phyloP scores from a whole-genome alignment of 1,139 yeast genomes.

The Ogataea hybrid region DNA sequence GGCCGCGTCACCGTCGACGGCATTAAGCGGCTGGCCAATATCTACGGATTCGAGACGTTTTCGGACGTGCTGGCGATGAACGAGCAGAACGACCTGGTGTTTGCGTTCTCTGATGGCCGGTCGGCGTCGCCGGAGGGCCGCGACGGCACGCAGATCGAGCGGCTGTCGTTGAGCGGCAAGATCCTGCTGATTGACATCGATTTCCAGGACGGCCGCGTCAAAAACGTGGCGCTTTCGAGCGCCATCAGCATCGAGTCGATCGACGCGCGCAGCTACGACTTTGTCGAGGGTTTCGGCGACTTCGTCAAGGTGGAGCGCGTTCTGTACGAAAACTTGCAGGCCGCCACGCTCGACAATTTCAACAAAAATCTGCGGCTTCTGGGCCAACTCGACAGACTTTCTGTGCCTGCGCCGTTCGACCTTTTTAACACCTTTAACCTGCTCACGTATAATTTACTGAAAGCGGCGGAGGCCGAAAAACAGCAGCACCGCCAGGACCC shows the following conservation, averaged over 20 bases:
- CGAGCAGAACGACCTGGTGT: conserved; percentile 16
- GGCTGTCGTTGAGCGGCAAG: conserved; percentile 31
- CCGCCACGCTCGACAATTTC: no score
- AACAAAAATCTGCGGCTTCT: conserved; percentile 32
- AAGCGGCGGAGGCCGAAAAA: conserved; percentile 16
- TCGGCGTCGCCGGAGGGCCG: conserved; percentile 8
- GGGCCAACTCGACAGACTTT: conserved; percentile 32
- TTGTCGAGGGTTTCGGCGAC: no score
- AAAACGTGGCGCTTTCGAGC: conserved; percentile 27
- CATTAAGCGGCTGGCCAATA: conserved; percentile 31
- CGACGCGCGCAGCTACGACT: no score
- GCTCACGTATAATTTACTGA: conserved; percentile 25
- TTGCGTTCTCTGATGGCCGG: conserved; percentile 11
- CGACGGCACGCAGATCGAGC: conserved; percentile 19
- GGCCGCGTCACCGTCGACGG: conserved; percentile 32
- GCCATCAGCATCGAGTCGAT: no score
- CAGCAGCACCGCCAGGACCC: background rate
- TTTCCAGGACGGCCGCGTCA: conserved; percentile 23
- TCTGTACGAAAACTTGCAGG: no score
- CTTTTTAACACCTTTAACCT: conserved; percentile 31
- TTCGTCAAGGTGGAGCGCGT: no score
- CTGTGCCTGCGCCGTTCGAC: conserved; percentile 30
- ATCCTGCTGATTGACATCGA: conserved; percentile 34
- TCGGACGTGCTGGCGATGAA: conserved; percentile 25
- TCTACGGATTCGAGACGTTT: conserved; percentile 35